phyloP scores from a whole-genome alignment of 331 rosid genomes.

The Dryas integrifolia region DNA sequence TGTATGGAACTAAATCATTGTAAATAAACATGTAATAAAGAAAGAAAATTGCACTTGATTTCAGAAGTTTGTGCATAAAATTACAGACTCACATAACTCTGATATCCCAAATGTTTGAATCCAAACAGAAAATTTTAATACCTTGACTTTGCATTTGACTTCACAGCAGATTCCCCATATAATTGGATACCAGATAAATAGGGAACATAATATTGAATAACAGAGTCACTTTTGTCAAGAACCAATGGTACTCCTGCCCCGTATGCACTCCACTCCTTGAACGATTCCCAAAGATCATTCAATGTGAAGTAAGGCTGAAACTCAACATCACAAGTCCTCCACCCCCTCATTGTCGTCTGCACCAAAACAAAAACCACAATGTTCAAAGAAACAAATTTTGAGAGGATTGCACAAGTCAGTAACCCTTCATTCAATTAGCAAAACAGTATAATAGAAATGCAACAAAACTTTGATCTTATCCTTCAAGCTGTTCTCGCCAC shows the following conservation, averaged over 20 bases:
- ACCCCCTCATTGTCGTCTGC: conserved; percentile 65
- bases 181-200: conserved; percentile 70
- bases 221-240: conserved; percentile 54
- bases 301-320: conserved; percentile 56
- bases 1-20: background rate
- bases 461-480: background rate
- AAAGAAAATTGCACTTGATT: too few relatives aligned
- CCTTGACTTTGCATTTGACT: conserved; percentile 52
- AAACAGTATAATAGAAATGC: background rate
- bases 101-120: background rate
- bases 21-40: background rate
- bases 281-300: conserved; percentile 75
- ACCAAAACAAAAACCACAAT: conserved; percentile 28
- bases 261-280: conserved; percentile 77
- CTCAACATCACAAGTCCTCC: conserved; percentile 70
- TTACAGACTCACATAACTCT: background rate
- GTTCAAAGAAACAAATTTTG: background rate
- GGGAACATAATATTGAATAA: conserved; percentile 69
- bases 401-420: background rate
- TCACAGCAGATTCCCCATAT: conserved; percentile 47
- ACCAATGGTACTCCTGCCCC: conserved; percentile 68
- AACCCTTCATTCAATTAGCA: background rate
- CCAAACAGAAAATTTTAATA: conserved; percentile 25
- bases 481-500: background rate
- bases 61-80: background rate